phyloP scores from a whole-genome alignment of 2,329 filamentous ascomycete genomes.

The Cladosporium sp. region DNA sequence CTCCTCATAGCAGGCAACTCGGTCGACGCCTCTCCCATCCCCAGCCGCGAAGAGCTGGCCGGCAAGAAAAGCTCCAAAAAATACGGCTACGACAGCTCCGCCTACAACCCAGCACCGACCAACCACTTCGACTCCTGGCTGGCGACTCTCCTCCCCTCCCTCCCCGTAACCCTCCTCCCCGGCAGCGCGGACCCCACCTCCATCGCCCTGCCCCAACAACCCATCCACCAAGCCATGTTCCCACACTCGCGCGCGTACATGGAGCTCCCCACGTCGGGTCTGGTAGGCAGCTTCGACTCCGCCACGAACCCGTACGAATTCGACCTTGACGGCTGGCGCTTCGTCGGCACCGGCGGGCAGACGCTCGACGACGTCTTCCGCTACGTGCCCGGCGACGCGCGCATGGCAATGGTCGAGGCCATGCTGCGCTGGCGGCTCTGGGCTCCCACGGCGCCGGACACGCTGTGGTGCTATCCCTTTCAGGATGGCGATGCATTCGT shows the following conservation, averaged over 20 bases:
- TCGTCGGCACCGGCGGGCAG: slow-evolving; percentile 85
- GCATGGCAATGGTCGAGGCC: slow-evolving; percentile 86
- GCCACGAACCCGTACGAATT: slow-evolving; percentile 94
- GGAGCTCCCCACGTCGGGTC: slow-evolving; percentile 32
- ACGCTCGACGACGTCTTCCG: slow-evolving; percentile 92
- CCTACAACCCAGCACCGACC: slow-evolving; percentile 84
- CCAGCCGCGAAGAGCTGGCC: slow-evolving; percentile 43
- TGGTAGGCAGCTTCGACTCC: slow-evolving; percentile 74
- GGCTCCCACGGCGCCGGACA: slow-evolving; percentile 93
- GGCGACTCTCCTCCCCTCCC: slow-evolving; percentile 71
- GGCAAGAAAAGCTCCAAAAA: slow-evolving; percentile 60
- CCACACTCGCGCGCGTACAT: slow-evolving; percentile 68
- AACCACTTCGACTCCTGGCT: slow-evolving; percentile 82
- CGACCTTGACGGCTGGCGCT: slow-evolving; percentile 82
- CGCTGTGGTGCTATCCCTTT: slow-evolving; percentile 94
- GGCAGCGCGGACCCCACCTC: slow-evolving; percentile 85
- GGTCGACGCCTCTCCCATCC: slow-evolving; percentile 51
- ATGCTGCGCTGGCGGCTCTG: slow-evolving; percentile 89
- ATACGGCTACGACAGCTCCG: slow-evolving; percentile 87
- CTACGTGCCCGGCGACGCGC: slow-evolving; percentile 70
- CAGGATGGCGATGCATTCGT: slow-evolving; percentile 92
- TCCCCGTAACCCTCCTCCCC: slow-evolving; percentile 85
- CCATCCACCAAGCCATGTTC: slow-evolving; percentile 90
- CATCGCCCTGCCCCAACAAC: slow-evolving; percentile 84
- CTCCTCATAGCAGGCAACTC: slow-evolving; percentile 93